These are phyloP conservation scores for Rasamsonia emersonii DNA, from an alignment of 2,329 filamentous ascomycete genomes.

Conservation along the genomic window DNA sequence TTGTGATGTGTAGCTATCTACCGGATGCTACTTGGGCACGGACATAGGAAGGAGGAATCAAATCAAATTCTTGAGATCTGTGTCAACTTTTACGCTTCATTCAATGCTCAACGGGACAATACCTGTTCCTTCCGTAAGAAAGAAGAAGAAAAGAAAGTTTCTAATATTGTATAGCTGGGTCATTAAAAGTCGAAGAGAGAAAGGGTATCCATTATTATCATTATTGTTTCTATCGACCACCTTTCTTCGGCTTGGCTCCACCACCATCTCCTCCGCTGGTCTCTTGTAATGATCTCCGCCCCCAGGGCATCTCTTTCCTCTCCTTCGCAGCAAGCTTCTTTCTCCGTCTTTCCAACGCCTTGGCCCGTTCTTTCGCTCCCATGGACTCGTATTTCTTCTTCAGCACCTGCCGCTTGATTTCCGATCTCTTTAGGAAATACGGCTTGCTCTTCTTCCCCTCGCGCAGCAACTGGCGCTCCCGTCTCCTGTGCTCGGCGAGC, in stretches of 20 bases:
- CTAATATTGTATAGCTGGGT: too few relatives aligned
- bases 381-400: constrained; percentile 71
- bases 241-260: too few relatives aligned
- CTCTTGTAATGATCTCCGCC: constrained; percentile 36
- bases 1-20: too few relatives aligned
- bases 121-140: too few relatives aligned
- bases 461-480: constrained; percentile 75
- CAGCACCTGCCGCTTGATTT: constrained; percentile 79
- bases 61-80: too few relatives aligned
- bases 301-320: constrained; percentile 62
- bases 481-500: constrained; percentile 63
- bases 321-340: constrained; percentile 87
- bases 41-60: too few relatives aligned
- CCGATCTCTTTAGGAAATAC: constrained; percentile 86
- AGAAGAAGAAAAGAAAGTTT: too few relatives aligned
- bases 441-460: constrained; percentile 73
- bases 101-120: too few relatives aligned
- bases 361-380: constrained; percentile 77
- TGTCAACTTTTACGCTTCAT: too few relatives aligned
- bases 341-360: constrained; percentile 72
- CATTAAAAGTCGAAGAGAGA: too few relatives aligned
- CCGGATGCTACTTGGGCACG: too few relatives aligned
- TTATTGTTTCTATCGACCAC: constrained; percentile 19
- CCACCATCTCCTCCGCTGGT: too few relatives aligned
- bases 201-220: constrained; percentile 14